phyloP scores from a whole-genome alignment of 306 rosid species.

The Leucaena leucocephala region DNA sequence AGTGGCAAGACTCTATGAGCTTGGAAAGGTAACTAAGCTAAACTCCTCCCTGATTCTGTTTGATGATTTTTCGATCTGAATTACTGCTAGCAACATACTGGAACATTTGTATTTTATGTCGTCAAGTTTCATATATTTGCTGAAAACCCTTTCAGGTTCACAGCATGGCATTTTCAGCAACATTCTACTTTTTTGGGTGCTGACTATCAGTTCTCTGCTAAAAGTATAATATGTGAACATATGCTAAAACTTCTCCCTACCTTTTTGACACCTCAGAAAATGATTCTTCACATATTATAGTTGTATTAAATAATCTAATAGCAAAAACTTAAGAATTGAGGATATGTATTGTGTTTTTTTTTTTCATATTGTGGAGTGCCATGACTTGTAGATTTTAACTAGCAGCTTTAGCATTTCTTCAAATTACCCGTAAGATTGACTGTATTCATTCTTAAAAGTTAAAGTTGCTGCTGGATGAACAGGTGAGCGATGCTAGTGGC shows the following conservation, averaged over 20 bases:
- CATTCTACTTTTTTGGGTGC: neutral
- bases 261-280: neutral
- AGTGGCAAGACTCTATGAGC: conserved; percentile 70
- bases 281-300: neutral
- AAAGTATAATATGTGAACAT: neutral
- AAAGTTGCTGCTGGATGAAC: conserved; percentile 44
- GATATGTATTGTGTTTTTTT: neutral
- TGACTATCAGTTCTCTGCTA: neutral
- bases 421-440: neutral
- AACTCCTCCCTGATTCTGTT: conserved; percentile 16
- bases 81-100: neutral
- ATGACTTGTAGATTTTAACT: neutral
- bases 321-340: neutral
- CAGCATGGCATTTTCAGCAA: conserved; percentile 12
- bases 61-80: conserved; percentile 19
- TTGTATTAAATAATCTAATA: neutral
- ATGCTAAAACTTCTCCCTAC: neutral
- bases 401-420: neutral
- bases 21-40: conserved; percentile 65
- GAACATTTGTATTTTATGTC: conserved; percentile 13
- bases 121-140: conserved; percentile 24
- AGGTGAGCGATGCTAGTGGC: conserved; percentile 79
- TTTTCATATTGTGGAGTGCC: neutral
- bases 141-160: conserved; percentile 10
- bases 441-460: conserved; percentile 27